Base-by-base conservation (phyloP, 1,284 basidiomycete species). In the Irpex rosettiformis region DNA sequence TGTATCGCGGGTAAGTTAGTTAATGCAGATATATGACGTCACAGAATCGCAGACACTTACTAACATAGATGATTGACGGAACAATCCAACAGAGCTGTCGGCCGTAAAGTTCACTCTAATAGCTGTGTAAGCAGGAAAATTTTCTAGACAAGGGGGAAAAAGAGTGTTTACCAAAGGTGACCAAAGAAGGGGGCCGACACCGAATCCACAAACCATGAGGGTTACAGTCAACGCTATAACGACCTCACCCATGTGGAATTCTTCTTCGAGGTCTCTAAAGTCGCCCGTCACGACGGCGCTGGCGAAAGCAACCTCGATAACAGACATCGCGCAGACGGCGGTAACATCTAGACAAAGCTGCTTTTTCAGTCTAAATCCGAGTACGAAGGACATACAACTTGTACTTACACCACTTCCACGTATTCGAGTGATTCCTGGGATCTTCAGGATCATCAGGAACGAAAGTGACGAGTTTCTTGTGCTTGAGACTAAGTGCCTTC, bases 121-220 rank as follows among this genome's bases (percentile, higher is more conserved):
- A n/a, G 37, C 81, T 84, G 5, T 16, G 30, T 33, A 8, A 82
- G 1, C 77, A 77, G 81, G 42, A 79, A 68, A 3, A 78, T 59
- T 13, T 79, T 78, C 30, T 10, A 29, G 29, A 30, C n/a, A 54
- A 10, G 47, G 3, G 43, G n/a, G n/a, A 10, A 43, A 10, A 16
- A 42, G 28, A n/a, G 16, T 13, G 58, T 69, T 60, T 58, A 70
- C 70, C 42, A 67, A 24, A 53, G 69, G 67, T 16, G 77, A 77
- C 76, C 76, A 77, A 58, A 77, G 62, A 7, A 74, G 62, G 1
- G 69, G 74, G 1, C 86, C 86, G 54, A 84, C 67, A 29, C 80
- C 78, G 66, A 85, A 88, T 7, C 85, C 85, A 27, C 81, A 66
- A 13, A 88, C 73, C 71, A 86, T 87, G 5, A 76, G 68, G 0